A percentile compares a stretch with the other conserved stretches of the same genome.
phyloP scores from a whole-genome alignment of 1,284 basidiomycete species.

The Cutaneotrichosporon cyanovorans region DNA sequence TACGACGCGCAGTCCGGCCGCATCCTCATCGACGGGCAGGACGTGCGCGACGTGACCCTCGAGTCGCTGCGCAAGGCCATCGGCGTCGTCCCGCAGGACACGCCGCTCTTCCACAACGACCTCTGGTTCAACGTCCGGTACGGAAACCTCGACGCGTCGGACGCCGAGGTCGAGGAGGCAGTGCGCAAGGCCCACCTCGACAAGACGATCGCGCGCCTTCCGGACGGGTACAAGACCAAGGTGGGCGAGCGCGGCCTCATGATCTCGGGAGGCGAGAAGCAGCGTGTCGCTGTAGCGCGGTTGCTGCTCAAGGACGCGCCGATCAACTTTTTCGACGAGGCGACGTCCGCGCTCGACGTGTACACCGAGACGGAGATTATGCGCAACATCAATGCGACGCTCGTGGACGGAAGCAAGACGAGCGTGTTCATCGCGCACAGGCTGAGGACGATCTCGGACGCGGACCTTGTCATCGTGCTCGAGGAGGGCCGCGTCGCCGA shows the following conservation, averaged over 20 bases:
- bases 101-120: slow-evolving; percentile 91
- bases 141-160: slow-evolving; percentile 76
- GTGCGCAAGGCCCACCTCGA: slow-evolving; percentile 82
- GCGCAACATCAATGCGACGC: slow-evolving; percentile 78
- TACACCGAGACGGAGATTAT: slow-evolving; percentile 92
- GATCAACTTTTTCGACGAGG: slow-evolving; percentile 96
- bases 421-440: slow-evolving; percentile 94
- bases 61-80: slow-evolving; percentile 66
- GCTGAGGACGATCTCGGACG: slow-evolving; percentile 80
- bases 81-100: slow-evolving; percentile 96
- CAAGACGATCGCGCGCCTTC: slow-evolving; percentile 67
- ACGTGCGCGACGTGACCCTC: slow-evolving; percentile 67
- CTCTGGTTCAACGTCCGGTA: slow-evolving; percentile 93
- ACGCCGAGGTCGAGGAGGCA: slow-evolving; percentile 79
- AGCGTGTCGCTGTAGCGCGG: slow-evolving; percentile 86
- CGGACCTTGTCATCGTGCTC: slow-evolving; percentile 84
- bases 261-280: slow-evolving; percentile 98
- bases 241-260: slow-evolving; percentile 95
- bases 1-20: slow-evolving; percentile 75
- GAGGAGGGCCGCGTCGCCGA: slow-evolving; percentile 78
- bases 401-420: slow-evolving; percentile 71
- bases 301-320: slow-evolving; percentile 87
- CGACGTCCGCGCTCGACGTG: slow-evolving; percentile 91
- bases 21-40: slow-evolving; percentile 71
- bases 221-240: slow-evolving; percentile 79